Evolutionary conservation across 176 grass and related monocot species (phyloP).

Genomic region (Zea mays): DNA sequence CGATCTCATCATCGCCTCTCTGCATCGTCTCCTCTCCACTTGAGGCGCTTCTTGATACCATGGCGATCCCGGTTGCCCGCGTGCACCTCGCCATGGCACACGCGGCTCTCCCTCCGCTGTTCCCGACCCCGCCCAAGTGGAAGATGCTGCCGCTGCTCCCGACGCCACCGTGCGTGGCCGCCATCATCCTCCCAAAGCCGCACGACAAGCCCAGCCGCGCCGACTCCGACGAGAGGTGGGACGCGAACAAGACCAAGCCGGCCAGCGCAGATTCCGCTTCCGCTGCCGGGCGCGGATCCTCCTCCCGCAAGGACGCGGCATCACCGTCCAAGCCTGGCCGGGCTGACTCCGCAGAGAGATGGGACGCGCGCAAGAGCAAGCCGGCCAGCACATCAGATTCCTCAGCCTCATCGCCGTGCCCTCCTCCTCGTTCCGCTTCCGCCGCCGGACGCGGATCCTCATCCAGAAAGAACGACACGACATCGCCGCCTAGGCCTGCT

Average conservation of each 20-base stretch:
- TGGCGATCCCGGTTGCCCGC: neutral
- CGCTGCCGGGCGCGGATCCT: too few relatives aligned
- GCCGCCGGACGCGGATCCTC: too few relatives aligned
- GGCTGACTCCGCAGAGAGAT: neutral
- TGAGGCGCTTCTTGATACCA: neutral
- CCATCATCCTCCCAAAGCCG: neutral
- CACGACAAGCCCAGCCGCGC: neutral
- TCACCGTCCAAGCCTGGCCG: neutral
- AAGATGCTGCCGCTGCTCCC: constrained; percentile 2
- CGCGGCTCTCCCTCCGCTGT: constrained; percentile 1
- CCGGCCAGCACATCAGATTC: neutral
- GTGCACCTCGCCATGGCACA: neutral
- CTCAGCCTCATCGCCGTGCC: too few relatives aligned
- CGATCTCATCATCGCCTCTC: too few relatives aligned
- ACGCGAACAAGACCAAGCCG: neutral
- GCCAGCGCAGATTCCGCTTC: neutral
- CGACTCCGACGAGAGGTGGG: neutral
- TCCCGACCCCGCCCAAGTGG: neutral
- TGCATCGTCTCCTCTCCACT: too few relatives aligned
- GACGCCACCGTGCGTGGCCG: neutral
- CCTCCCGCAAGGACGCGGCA: too few relatives aligned
- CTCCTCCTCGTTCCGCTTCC: too few relatives aligned
- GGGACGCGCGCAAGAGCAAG: constrained; percentile 19
- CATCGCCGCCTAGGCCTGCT: too few relatives aligned
- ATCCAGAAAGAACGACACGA: too few relatives aligned